A percentile compares a stretch with the other conserved stretches of the same genome.
Evolutionary conservation across 495 filamentous ascomycete genomes (phyloP).

Genomic region (Penicillium bovifimosum): DNA sequence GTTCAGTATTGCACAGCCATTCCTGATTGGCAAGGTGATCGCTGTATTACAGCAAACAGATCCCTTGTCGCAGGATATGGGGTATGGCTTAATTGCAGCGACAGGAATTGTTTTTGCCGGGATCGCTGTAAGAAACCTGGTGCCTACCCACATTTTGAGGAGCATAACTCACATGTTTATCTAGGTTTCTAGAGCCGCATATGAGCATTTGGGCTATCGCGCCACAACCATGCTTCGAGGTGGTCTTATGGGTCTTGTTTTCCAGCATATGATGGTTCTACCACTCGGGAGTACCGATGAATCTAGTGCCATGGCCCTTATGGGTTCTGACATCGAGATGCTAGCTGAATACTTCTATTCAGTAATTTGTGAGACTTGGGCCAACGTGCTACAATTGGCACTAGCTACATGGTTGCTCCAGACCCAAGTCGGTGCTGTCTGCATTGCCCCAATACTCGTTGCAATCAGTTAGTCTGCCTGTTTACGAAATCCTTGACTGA

Average conservation of each 20-base stretch:
- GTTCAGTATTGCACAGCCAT: conserved; percentile 54
- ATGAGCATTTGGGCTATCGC: conserved; percentile 48
- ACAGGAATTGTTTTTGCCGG: conserved; percentile 50
- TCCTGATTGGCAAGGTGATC: conserved; percentile 48
- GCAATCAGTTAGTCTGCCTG: conserved; percentile 27
- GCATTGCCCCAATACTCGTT: conserved; percentile 45
- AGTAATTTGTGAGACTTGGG: conserved; percentile 49
- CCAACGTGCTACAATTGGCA: conserved; percentile 47
- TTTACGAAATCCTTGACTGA: too few species aligned
- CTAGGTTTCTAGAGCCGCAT: conserved; percentile 35
- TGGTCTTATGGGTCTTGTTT: conserved; percentile 46
- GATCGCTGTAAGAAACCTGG: conserved; percentile 37
- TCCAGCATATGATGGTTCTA: conserved; percentile 32
- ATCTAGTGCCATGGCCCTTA: conserved; percentile 48
- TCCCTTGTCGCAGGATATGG: conserved; percentile 31
- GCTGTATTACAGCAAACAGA: conserved; percentile 22
- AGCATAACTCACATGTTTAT: background rate
- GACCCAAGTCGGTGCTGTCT: conserved; percentile 42
- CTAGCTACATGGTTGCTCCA: conserved; percentile 51
- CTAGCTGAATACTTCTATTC: conserved; percentile 34
- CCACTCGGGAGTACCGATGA: conserved; percentile 32
- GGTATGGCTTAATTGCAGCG: conserved; percentile 56
- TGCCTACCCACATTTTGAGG: too few species aligned
- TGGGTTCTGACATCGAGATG: conserved; percentile 53
- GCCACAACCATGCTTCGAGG: conserved; percentile 49